Evolutionary conservation across 345 rosid genomes (phyloP), one percentile per base, ranked within the genome.

Genomic region (Ceriops zippeliana): DNA sequence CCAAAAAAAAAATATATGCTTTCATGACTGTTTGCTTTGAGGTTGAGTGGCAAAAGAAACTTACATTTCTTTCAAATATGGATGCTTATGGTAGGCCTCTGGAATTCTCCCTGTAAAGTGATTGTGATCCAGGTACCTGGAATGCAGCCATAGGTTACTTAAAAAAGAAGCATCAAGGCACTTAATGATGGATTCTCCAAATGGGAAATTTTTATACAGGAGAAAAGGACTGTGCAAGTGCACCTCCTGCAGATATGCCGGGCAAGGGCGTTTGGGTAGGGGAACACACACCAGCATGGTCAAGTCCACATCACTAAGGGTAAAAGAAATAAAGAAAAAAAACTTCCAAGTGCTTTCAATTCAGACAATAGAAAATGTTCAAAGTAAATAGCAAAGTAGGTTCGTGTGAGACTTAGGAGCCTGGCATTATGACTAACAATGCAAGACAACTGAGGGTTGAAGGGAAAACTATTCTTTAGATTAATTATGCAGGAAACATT

Each of bases 121-220:
- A 70, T 92, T 88, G 83, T 87, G 89, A 78, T 92, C 96, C 81
- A 90, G 73, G 83, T 90, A 86, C 83, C 96, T 85, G 85, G 69
- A 79, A 62, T 37, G 24, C 27, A 61, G 68, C 51, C 37, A 32
- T 42, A n/a, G 15, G n/a, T 1, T 52, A 30, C 31, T 34, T 30
- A 52, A 72, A 17, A 17, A 52, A 21, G n/a, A n/a, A n/a, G n/a
- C n/a, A n/a, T n/a, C 13, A 34, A 11, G 47, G 17, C 16, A 54
- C 16, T 54, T 21, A 54, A 15, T 3, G 49, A 42, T 13, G 49
- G 49, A 42, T 42, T 42, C 49, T 11, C 15, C 49, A 13, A 42
- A 42, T 2, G 49, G 49, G 49, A 13, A 54, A 19, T 54, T 54
- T 54, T 10, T 54, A 22, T 5, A 24, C 59, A 54, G 3, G 16